Evolutionary conservation across 2,329 filamentous ascomycete species (phyloP), one percentile per base, ranked within the genome.

Genomic region (Raffaelea deltoideospora): DNA sequence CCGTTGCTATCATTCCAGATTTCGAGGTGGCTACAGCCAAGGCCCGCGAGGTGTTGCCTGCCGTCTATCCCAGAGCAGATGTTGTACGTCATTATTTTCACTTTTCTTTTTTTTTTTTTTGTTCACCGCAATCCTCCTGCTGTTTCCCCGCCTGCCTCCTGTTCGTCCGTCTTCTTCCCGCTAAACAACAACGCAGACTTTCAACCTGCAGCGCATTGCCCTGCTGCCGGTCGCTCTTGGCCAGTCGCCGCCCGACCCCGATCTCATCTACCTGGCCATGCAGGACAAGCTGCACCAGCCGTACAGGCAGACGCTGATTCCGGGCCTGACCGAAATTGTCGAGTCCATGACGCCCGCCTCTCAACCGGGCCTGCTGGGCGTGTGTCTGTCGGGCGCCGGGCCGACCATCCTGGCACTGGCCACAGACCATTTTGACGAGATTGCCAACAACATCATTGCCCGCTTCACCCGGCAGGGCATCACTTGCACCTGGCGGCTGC

Each of bases 261-360:
- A 92, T 49, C 79, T 93, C 58, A 98, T 98, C 55, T 92, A 92
- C 63, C 76, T 92, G 33, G 88, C 87, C 33, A 98, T 98, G 90
- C 90, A 96, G 61, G 90, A 98, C 64, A 93, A 87, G 60, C 76
- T 98, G 42, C 90, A 98, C 62, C 90, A 98, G 59, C 90, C 86
- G 31, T 96, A 98, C 64, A 79, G 90, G 37, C 79, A 90, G 59
- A 79, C 72, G 3, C 72, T 98, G 43, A 93, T 98, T 47, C 90
- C 90, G 1, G 90, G 88, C 1, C 69, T 98, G 39, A 80, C 82
- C 14, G 81, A 94, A 53, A 88, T 98, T 37, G 75, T 98, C 36
- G 75, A 85, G 55, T 88, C 80, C 41, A 87, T 96, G 65, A 94
- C 83, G 10, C 90, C 88, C 21, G 72, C 74, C 51, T 80, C 80